phyloP scores from a whole-genome alignment of 2,329 filamentous ascomycete genomes.

The Arthrobotrys iridis region DNA sequence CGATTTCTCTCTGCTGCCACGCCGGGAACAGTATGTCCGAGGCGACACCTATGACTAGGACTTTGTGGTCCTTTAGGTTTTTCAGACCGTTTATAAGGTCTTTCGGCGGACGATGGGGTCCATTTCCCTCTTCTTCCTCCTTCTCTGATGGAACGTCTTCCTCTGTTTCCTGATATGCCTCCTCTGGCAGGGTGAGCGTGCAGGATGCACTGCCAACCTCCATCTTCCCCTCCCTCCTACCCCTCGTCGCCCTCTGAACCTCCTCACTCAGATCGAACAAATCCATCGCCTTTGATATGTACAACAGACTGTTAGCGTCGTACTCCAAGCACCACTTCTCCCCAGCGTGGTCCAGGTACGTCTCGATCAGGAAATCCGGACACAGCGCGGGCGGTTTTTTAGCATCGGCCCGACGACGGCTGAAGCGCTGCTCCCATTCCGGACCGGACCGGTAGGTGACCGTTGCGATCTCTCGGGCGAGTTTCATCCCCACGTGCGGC shows the following conservation, averaged over 20 bases:
- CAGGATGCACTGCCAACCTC: constrained; percentile 67
- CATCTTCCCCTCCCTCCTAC: constrained; percentile 67
- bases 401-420: constrained; percentile 83
- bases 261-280: constrained; percentile 86
- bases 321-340: constrained; percentile 99
- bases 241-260: constrained; percentile 72
- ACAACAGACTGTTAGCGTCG: constrained; percentile 92
- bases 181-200: constrained; percentile 81
- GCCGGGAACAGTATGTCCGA: constrained; percentile 97
- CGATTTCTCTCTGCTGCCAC: constrained; percentile 96
- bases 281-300: constrained; percentile 99
- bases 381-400: constrained; percentile 90
- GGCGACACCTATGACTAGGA: constrained; percentile 90
- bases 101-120: constrained; percentile 69
- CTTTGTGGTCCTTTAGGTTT: constrained; percentile 77
- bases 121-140: constrained; percentile 59
- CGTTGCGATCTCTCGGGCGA: constrained; percentile 95
- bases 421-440: constrained; percentile 97
- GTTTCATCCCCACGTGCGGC: constrained; percentile 96
- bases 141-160: too few species aligned
- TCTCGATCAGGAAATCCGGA: constrained; percentile 96
- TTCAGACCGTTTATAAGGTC: constrained; percentile 82
- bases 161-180: constrained; percentile 79
- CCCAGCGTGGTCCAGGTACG: constrained; percentile 95
- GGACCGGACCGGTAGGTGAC: constrained; percentile 96